Evolutionary conservation across 345 rosid species (phyloP), one percentile per base, ranked within the genome.

Genomic region (Psidium friedrichsthalianum): DNA sequence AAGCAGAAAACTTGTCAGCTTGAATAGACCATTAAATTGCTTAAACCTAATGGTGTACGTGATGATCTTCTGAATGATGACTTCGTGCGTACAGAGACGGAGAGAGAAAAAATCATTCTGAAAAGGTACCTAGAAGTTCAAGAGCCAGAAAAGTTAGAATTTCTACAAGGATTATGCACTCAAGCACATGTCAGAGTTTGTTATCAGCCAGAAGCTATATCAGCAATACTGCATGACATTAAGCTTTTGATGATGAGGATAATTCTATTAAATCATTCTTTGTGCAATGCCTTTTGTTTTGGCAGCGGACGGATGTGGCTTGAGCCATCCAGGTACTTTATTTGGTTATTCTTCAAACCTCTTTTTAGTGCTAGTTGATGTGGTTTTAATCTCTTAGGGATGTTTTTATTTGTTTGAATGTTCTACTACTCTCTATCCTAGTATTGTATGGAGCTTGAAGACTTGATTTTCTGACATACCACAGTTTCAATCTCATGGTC

Each of bases 271-370:
- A 87, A 88, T 86, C 91, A 92, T 91, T 74, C 87, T 96, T 84
- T 94, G 95, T 3, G 64, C 83, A 18, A 91, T 92, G 8, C 95
- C 98, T 85, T 95, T 96, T 92, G 97, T 96, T 89, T 92, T 95
- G 83, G 92, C 96, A 74, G 96, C 94, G 57, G 87, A 96, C 88
- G 98, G 98, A 89, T 89, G 90, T 96, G 99, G 99, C 95, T 93
- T 90, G 94, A 92, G 64, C 98, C 99, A 84, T 95, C 96, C 84
- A 95, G 99, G 99, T 95, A 57, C 40, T 56, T 58, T 80, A 49
- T 82, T 47, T 25, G 78, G 11, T 56, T 54, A 51, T 22, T 82
- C 56, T 47, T 83, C n/a, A 54, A 2, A 3, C 27, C 11, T 32
- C 51, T 82, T 49, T 27, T 6, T 51, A 51, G 59, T 61, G 64